A percentile compares a stretch with the other conserved stretches of the same genome.
phyloP scores from a whole-genome alignment of 2,329 filamentous ascomycete genomes.

The Fusarium sp. region DNA sequence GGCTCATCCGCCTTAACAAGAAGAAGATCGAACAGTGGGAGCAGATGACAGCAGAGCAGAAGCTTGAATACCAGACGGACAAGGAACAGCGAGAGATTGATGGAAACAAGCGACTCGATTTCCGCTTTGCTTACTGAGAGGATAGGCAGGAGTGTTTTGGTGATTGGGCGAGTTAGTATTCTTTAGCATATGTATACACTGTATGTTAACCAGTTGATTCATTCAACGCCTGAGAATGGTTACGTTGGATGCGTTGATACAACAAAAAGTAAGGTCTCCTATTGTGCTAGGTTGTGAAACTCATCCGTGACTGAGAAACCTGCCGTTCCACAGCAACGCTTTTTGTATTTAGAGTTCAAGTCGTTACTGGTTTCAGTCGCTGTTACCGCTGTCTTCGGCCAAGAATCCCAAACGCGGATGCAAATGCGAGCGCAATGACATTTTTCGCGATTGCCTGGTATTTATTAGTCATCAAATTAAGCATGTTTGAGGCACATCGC shows the following conservation, averaged over 20 bases:
- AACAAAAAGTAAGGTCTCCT: background rate
- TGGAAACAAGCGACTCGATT: slow-evolving; percentile 61
- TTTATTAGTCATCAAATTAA: slow-evolving; percentile 6
- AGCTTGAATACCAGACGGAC: slow-evolving; percentile 56
- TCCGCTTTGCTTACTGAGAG: slow-evolving; percentile 57
- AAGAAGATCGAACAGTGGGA: slow-evolving; percentile 59
- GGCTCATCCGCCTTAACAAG: slow-evolving; percentile 56
- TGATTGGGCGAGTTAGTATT: background rate
- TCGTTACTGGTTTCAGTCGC: slow-evolving; percentile 1
- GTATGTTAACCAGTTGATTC: background rate
- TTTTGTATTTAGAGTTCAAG: background rate
- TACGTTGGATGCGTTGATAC: background rate
- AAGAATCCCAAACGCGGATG: background rate
- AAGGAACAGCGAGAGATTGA: slow-evolving; percentile 54
- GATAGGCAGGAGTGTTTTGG: background rate
- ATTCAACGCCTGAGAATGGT: background rate
- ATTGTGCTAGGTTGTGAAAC: background rate
- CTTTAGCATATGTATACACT: background rate
- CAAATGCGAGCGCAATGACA: background rate
- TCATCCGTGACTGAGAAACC: background rate
- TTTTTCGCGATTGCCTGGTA: background rate
- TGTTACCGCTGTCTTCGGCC: slow-evolving; percentile 13
- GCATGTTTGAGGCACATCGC: background rate
- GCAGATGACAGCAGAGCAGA: slow-evolving; percentile 55
- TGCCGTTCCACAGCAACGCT: background rate